phyloP scores from a whole-genome alignment of 441 rosid genomes.

The Gossypium trilobum region DNA sequence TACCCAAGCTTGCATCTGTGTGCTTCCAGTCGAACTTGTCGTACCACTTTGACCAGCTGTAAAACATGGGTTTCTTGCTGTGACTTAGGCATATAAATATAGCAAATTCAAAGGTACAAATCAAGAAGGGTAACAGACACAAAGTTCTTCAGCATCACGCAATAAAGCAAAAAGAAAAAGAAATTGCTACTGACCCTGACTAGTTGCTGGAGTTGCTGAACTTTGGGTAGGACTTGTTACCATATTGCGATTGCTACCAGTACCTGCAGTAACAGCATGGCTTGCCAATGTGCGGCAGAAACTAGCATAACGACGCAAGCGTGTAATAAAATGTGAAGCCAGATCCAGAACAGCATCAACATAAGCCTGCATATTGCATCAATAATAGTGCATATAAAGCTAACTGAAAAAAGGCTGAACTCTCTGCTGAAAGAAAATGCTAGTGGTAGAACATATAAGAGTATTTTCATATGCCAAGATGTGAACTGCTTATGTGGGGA shows the following conservation, averaged over 20 bases:
- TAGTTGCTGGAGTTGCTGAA: conserved; percentile 55
- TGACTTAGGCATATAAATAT: conserved; percentile 1
- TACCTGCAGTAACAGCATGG: conserved; percentile 92
- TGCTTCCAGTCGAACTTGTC: conserved; percentile 79
- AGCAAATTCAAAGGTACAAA: not conserved
- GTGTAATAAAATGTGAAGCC: conserved; percentile 97
- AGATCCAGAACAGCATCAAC: conserved; percentile 98
- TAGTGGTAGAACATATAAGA: not conserved
- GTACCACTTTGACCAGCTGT: conserved; percentile 75
- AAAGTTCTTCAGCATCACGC: not conserved
- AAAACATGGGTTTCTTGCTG: conserved; percentile 16
- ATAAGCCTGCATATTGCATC: conserved; percentile 59
- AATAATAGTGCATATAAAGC: not conserved
- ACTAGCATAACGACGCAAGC: conserved; percentile 94
- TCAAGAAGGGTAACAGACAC: not conserved
- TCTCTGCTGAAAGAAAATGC: not conserved
- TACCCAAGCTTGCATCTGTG: conserved; percentile 98
- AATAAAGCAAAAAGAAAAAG: not conserved
- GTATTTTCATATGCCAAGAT: not conserved
- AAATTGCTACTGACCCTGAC: conserved; percentile 54
- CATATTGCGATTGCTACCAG: conserved; percentile 78
- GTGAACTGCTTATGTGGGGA: not conserved
- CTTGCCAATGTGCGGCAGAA: conserved; percentile 96
- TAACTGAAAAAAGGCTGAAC: not conserved
- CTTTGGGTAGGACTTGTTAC: conserved; percentile 85